Evolutionary conservation across 2,329 filamentous ascomycete genomes (phyloP).

Genomic region (Xylaria hypoxylon): DNA sequence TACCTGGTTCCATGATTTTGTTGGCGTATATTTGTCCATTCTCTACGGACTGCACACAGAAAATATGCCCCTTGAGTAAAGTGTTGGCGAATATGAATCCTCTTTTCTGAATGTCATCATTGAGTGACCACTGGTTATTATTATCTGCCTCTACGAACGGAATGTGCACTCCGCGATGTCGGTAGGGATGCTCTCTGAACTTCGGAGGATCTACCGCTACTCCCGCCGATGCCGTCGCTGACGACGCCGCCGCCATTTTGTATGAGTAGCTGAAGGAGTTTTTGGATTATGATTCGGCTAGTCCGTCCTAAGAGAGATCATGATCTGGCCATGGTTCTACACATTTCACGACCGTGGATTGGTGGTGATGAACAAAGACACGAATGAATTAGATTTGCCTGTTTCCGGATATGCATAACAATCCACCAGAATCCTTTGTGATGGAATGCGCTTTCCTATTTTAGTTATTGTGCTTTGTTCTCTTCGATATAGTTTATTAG

Average conservation of each 20-base stretch:
- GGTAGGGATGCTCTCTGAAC: neutral
- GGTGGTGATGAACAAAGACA: slow-evolving; percentile 15
- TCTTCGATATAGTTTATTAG: neutral
- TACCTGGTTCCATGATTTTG: neutral
- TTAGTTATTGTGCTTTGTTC: neutral
- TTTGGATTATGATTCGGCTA: neutral
- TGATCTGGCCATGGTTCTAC: neutral
- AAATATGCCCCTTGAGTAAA: neutral
- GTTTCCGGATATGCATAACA: slow-evolving; percentile 4
- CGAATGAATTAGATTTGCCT: neutral
- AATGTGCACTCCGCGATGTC: slow-evolving; percentile 11
- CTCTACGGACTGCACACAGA: slow-evolving; percentile 13
- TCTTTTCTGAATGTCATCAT: slow-evolving; percentile 3
- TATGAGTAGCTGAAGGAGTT: neutral
- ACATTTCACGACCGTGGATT: neutral
- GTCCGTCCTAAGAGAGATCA: neutral
- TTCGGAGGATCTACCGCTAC: neutral
- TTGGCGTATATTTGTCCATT: slow-evolving; percentile 7
- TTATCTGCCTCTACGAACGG: neutral
- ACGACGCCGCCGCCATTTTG: slow-evolving; percentile 11
- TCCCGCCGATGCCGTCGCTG: no score
- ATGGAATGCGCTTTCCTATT: neutral
- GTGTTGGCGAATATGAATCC: neutral
- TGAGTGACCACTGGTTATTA: slow-evolving; percentile 2
- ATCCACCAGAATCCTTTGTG: neutral